Base-by-base conservation (phyloP, 805 yeast genomes). In the Barnettozyma populi region DNA sequence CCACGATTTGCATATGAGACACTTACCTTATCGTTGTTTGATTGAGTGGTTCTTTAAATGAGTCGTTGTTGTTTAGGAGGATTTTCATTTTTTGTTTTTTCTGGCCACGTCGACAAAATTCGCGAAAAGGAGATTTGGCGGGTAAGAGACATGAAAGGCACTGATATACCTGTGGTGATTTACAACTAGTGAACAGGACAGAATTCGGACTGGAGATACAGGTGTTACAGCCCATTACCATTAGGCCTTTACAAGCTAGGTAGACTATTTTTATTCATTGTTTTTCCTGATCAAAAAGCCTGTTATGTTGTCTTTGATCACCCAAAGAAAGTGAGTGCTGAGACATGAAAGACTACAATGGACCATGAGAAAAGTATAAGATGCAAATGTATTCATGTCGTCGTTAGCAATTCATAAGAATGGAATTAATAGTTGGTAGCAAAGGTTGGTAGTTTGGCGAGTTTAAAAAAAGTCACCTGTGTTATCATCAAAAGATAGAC, bases 31-130 rank as follows among this genome's bases (percentile, higher is more conserved):
- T 25, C 42, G 42, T 39, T 39, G 42, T 39, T 25, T 39, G 42
- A 39, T 39, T 39, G 32, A 39, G 42, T 24, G 42, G 31, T 39
- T 39, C 42, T 7, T 3, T 18, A 9, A 9, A 9, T 4, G 23
- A 27, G 13, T 24, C n/a, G 42, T 39, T 39, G 31, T 25, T 39
- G 42, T 39, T 39, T 39, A 25, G 42, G 32, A 23, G 20, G 31
- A n/a, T 39, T 43, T 41, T 36, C 21, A 27, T 40, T 47, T 44
- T 23, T 31, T 16, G 13, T 36, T 44, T 47, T 47, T 47, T 47
- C 39, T 43, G 47, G 25, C 45, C 50, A 47, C 50, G 50, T 47
- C 47, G 50, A 47, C 50, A 41, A 47, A 18, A 35, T 46, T 47
- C 50, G 50, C 50, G 50, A 36, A 39, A 25, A 16, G n/a, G n/a